Evolutionary conservation across 352 stramenopile species (phyloP), one percentile per base, ranked within the genome.

Genomic region (Globisporangium yorkense): DNA sequence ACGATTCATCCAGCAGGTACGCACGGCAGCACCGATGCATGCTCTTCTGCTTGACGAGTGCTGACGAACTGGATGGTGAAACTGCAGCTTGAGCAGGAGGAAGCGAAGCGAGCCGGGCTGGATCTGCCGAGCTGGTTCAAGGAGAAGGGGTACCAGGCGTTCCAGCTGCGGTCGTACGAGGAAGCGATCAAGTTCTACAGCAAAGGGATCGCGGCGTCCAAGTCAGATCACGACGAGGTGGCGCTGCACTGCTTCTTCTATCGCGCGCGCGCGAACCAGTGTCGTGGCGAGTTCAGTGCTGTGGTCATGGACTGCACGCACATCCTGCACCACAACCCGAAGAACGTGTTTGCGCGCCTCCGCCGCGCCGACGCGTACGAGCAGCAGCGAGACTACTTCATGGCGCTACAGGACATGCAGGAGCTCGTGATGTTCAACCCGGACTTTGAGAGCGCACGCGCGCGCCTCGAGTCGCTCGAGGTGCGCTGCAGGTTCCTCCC

Each of bases 131-230:
- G 62, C 18, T 85, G 75, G 75, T 78, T 80, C 61, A 85, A 85
- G 51, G 66, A 77, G 51, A 76, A 96, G 73, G 92, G 92, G 27
- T 97, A 97, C 63, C 74, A 79, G 10, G 93, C 90, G 37, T 97
- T 98, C 71, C 93, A 97, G 68, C 54, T 77, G 29, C 83, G 88
- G 13, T 84, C 94, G 48, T 97, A 96, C 58, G 74, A 77, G 24
- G 68, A 91, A 41, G 92, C 92, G 29, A 95, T 97, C 61, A 84
- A 75, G 27, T 97, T 96, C 56, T 98, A 98, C 79, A 92, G 92
- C 45, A 89, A 96, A 39, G 92, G 90, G 15, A 96, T 95, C 24
- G 66, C 76, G 7, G 68, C 68, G 5, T 80, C 70, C 4, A 49
- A 65, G 48, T 73, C 60, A 0, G 75, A 85, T 18, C 70, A 78